Percentiles rank a stretch among this genome's conserved stretches.
These are phyloP conservation scores for Panus rudis DNA, from an alignment of 768 basidiomycete genomes.

Conservation along the genomic window DNA sequence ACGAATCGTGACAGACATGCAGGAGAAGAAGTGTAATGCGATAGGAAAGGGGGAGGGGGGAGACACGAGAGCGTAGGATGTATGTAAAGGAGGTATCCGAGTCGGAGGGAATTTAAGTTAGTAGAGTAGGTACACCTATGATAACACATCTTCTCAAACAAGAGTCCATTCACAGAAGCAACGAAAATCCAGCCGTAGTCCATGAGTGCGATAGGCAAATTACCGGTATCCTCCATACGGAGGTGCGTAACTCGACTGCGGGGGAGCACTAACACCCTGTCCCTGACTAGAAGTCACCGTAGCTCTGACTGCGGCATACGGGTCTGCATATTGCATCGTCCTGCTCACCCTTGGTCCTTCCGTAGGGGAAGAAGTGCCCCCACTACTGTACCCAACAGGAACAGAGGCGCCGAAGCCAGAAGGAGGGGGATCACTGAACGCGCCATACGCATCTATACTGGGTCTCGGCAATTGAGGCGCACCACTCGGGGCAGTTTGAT, in stretches of 20 bases:
- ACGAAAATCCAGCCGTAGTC: too few species aligned
- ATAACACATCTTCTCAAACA: too few species aligned
- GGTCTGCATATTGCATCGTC: constrained; percentile 90
- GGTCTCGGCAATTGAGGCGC: constrained; percentile 26
- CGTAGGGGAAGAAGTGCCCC: constrained; percentile 22
- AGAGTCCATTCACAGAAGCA: too few species aligned
- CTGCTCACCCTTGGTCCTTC: constrained; percentile 60
- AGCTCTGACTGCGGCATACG: constrained; percentile 76
- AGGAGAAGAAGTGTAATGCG: too few species aligned
- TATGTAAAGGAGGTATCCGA: too few species aligned
- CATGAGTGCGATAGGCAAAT: too few species aligned
- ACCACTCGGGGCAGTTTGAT: constrained; percentile 22
- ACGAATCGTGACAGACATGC: too few species aligned
- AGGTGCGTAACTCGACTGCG: constrained; percentile 5
- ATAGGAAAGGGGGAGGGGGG: too few species aligned
- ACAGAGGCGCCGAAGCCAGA: constrained; percentile 48
- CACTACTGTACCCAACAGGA: constrained; percentile 33
- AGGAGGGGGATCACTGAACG: constrained; percentile 84
- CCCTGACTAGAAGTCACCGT: constrained; percentile 10
- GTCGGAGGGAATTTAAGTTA: too few species aligned
- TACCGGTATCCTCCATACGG: not conserved
- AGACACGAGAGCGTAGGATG: too few species aligned
- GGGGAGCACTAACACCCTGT: not conserved
- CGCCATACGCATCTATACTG: constrained; percentile 85
- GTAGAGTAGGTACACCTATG: too few species aligned